Evolutionary conservation across 768 basidiomycete species (phyloP).

Genomic region (Suillus alpinus): DNA sequence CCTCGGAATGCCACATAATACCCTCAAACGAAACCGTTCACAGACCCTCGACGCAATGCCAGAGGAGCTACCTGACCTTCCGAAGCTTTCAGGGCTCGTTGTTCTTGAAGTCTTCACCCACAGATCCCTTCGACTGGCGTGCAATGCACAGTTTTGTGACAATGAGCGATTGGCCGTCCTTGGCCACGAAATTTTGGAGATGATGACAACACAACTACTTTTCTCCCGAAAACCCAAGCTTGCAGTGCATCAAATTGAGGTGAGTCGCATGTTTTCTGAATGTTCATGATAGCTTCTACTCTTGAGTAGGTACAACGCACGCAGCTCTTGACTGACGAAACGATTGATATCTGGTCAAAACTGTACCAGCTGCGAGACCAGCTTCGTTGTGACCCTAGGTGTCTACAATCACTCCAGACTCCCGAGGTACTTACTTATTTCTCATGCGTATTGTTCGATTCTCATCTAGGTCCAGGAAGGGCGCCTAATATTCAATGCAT

Average conservation of each 20-base stretch:
- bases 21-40: slow-evolving; percentile 39
- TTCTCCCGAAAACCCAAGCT: slow-evolving; percentile 53
- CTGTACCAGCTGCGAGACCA: slow-evolving; percentile 36
- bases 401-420: slow-evolving; percentile 23
- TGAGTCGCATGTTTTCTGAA: slow-evolving; percentile 31
- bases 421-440: slow-evolving; percentile 37
- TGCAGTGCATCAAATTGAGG: slow-evolving; percentile 47
- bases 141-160: slow-evolving; percentile 45
- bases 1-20: slow-evolving; percentile 20
- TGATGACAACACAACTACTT: slow-evolving; percentile 43
- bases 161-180: slow-evolving; percentile 56
- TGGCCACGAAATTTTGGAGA: slow-evolving; percentile 46
- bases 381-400: slow-evolving; percentile 30
- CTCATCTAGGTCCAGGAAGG: slow-evolving; percentile 44
- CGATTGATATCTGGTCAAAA: slow-evolving; percentile 36
- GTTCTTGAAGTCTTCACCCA: slow-evolving; percentile 72
- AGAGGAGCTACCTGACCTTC: slow-evolving; percentile 41
- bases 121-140: slow-evolving; percentile 50
- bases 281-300: not conserved
- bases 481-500: slow-evolving; percentile 57
- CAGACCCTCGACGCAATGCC: slow-evolving; percentile 17
- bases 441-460: slow-evolving; percentile 10
- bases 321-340: slow-evolving; percentile 29
- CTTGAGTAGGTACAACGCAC: slow-evolving; percentile 24
- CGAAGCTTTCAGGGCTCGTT: slow-evolving; percentile 49